Percentiles rank a stretch among this genome's conserved stretches.
Evolutionary conservation across 768 basidiomycete genomes (phyloP).

Genomic region (Xanthoconium stramineum): DNA sequence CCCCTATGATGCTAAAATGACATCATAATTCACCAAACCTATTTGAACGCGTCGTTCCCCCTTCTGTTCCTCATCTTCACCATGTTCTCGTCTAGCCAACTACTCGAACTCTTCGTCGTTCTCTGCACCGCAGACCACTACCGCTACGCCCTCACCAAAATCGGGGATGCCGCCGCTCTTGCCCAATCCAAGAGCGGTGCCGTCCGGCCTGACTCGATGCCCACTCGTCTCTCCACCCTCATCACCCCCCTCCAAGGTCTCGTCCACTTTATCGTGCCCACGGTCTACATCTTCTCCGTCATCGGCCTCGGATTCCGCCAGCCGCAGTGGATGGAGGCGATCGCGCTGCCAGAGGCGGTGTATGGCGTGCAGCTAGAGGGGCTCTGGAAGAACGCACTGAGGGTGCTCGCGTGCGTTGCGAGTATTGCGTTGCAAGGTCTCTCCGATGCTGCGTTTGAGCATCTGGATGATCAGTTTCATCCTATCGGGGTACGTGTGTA

Average conservation of each 20-base stretch:
- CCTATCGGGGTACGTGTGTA: too few species aligned
- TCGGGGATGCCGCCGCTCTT: background rate
- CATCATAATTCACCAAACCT: too few species aligned
- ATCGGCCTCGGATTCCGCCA: too few species aligned
- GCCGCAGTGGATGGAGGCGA: too few species aligned
- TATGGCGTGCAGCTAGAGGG: background rate
- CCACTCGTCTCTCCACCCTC: too few species aligned
- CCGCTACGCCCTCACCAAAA: background rate
- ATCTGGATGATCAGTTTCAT: conserved; percentile 4
- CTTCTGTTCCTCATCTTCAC: background rate
- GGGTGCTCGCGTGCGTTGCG: background rate
- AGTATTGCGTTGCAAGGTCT: background rate
- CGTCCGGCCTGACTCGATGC: background rate
- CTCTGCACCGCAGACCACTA: background rate
- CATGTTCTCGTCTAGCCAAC: conserved; percentile 1
- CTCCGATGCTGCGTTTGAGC: background rate
- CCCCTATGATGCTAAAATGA: too few species aligned
- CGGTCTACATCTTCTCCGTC: too few species aligned
- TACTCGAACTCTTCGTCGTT: conserved; percentile 3
- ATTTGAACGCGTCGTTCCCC: too few species aligned
- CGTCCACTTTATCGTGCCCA: too few species aligned
- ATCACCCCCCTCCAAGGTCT: too few species aligned
- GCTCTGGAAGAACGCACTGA: background rate
- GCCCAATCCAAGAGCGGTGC: conserved; percentile 3
- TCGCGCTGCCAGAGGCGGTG: too few species aligned